Base-by-base conservation (phyloP, 129 eudicot genomes). In the Oenanthe sinensis region DNA sequence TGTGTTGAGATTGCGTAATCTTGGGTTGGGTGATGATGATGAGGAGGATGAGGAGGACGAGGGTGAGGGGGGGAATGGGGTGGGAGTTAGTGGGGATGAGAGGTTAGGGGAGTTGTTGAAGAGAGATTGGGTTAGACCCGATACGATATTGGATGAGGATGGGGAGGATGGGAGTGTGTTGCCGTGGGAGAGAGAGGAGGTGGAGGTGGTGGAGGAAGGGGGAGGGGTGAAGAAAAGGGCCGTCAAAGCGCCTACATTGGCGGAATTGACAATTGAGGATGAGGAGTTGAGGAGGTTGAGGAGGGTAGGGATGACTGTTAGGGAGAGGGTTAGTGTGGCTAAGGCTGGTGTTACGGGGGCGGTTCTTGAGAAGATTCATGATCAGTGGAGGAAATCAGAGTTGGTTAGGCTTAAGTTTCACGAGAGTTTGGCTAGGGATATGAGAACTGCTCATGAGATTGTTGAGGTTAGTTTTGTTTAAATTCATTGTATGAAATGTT, bases 371-470 rank as follows among this genome's bases (percentile, higher is more conserved):
- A 90, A 89, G 84, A 90, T 94, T 75, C 97, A 94, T 83, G 93
- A 91, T 43, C 86, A 88, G 46, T 94, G 98, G 98, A 85, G 97
- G 89, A 91, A 83, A 49, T 87, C 81, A 36, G 98, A 94, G 84
- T 78, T 94, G 70, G 98, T 94, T 72, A 86, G 98, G 81, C 84
- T 94, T 76, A 94, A 90, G 83, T 94, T 94, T 83, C 98, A 94
- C 20, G 98, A 94, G 78, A 87, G 79, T 15, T 84, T 94, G 82
- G 97, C 98, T 0, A 86, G 87, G 71, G 98, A 94, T 81, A 94
- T 94, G 98, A 94, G 82, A 85, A 94, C 97, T 58, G 98, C 96
- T 8, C 98, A 94, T 81, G 89, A 91, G 81, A 90, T 94, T 83
- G 98, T 94, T 80, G 97, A 94, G 98, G 98, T 91, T 80, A 55